These are phyloP conservation scores for Rhizopogon vulgaris DNA, from an alignment of 768 basidiomycete species.

Conservation along the genomic window DNA sequence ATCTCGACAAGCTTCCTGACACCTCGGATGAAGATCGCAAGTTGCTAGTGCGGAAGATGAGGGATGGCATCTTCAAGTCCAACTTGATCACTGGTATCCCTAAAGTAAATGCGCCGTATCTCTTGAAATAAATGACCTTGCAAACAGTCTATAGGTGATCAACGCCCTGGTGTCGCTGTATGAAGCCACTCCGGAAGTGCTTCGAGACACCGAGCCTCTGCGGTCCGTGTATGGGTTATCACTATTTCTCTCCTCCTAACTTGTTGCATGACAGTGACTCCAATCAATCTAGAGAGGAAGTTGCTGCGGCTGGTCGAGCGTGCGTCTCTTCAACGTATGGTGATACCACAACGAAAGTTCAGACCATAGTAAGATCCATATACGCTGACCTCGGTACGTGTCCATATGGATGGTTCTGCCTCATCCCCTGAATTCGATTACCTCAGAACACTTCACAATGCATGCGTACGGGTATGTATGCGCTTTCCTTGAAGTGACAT, in stretches of 20 bases:
- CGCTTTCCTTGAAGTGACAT: slow-evolving; percentile 39
- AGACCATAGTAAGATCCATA: slow-evolving; percentile 37
- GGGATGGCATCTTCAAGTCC: slow-evolving; percentile 58
- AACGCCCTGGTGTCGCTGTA: slow-evolving; percentile 49
- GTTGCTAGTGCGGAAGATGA: slow-evolving; percentile 45
- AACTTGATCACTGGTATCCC: slow-evolving; percentile 54
- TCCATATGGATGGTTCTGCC: background rate
- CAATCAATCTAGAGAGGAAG: slow-evolving; percentile 35
- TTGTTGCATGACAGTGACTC: slow-evolving; percentile 29
- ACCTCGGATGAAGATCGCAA: slow-evolving; percentile 28
- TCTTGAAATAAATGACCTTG: background rate
- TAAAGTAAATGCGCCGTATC: slow-evolving; percentile 32
- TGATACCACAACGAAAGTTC: slow-evolving; percentile 43
- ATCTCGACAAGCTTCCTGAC: slow-evolving; percentile 29
- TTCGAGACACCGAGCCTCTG: slow-evolving; percentile 40
- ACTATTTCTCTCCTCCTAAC: background rate
- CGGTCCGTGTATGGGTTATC: slow-evolving; percentile 31
- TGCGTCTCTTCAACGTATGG: slow-evolving; percentile 51
- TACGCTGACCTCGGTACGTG: slow-evolving; percentile 61
- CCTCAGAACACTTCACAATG: slow-evolving; percentile 46
- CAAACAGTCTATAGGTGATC: slow-evolving; percentile 38
- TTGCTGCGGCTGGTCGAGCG: slow-evolving; percentile 33
- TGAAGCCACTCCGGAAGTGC: slow-evolving; percentile 44
- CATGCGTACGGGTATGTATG: slow-evolving; percentile 55
- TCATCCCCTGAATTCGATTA: background rate